Percentiles rank a stretch among this genome's conserved stretches.
Conservation (phyloP, 139 green algal species). For the Pleodorina starrii region DNA sequence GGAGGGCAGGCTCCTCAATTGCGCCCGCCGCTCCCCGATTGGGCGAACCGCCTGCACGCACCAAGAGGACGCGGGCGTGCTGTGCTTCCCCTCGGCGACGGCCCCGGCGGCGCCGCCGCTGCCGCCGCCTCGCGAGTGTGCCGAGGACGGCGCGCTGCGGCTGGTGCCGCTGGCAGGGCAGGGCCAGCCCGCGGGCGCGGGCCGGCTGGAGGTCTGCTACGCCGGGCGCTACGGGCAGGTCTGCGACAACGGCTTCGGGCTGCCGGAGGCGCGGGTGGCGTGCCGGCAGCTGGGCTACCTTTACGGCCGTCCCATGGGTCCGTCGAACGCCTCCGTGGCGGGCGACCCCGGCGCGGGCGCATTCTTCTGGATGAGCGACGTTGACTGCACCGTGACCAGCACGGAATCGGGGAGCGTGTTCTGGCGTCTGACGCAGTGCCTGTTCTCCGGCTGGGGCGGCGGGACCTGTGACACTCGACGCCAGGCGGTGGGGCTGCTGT, state of each 20-base stretch:
- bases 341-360: background rate
- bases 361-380: conserved; percentile 21
- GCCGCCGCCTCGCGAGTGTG: conserved; percentile 27
- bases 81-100: background rate
- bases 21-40: background rate
- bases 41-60: conserved; percentile 7
- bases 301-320: conserved; percentile 16
- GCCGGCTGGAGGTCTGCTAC: conserved; percentile 45
- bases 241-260: conserved; percentile 8
- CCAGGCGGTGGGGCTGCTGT: conserved; percentile 21
- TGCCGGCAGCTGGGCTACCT: conserved; percentile 42
- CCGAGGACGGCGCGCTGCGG: conserved; percentile 22
- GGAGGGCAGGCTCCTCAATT: background rate
- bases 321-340: background rate
- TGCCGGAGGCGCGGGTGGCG: conserved; percentile 22
- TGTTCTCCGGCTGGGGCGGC: conserved; percentile 6
- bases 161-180: background rate
- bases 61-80: conserved; percentile 27
- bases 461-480: background rate
- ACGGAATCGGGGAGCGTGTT: background rate
- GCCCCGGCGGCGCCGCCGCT: background rate
- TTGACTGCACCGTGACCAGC: background rate
- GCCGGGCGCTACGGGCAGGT: conserved; percentile 27
- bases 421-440: conserved; percentile 30
- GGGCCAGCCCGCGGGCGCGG: background rate